Percentiles rank a stretch among this genome's conserved stretches.
Evolutionary conservation across 75 land plant genomes (phyloP).

Genomic region (Azolla pinnata): DNA sequence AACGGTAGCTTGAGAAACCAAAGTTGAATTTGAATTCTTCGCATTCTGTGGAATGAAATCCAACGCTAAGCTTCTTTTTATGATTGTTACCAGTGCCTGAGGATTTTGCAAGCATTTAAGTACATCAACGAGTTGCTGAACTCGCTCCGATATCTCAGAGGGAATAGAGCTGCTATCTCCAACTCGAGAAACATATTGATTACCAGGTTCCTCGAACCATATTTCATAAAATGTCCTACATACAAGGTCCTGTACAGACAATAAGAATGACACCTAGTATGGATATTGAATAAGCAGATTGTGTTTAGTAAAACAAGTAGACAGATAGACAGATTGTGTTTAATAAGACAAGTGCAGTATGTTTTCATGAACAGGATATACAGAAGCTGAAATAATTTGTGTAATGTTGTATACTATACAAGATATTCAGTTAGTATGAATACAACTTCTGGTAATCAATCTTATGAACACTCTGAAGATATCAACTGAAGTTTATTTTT

Average conservation of each 20-base stretch:
- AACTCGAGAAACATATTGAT: constrained; percentile 33
- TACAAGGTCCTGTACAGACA: constrained; percentile 74
- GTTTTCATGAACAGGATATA: too few relatives aligned
- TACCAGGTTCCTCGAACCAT: constrained; percentile 87
- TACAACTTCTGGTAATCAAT: too few relatives aligned
- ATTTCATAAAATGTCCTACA: constrained; percentile 97
- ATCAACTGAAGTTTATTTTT: too few relatives aligned
- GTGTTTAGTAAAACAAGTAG: too few relatives aligned
- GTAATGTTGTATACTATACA: too few relatives aligned
- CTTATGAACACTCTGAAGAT: too few relatives aligned
- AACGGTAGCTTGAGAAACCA: constrained; percentile 58
- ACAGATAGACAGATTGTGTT: too few relatives aligned
- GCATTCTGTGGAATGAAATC: constrained; percentile 83
- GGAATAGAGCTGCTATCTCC: constrained; percentile 72
- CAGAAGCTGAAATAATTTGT: too few relatives aligned
- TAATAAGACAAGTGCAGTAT: too few relatives aligned
- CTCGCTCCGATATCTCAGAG: constrained; percentile 63
- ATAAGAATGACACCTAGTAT: too few relatives aligned
- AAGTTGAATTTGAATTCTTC: constrained; percentile 62
- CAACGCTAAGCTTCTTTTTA: constrained; percentile 79
- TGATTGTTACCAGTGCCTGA: constrained; percentile 69
- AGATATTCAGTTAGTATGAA: too few relatives aligned
- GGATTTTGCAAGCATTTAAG: constrained; percentile 56
- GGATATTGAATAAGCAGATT: too few relatives aligned
- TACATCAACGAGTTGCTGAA: constrained; percentile 94